Evolutionary conservation across 2,329 filamentous ascomycete species (phyloP).

Genomic region (Cyclaneusma minus): DNA sequence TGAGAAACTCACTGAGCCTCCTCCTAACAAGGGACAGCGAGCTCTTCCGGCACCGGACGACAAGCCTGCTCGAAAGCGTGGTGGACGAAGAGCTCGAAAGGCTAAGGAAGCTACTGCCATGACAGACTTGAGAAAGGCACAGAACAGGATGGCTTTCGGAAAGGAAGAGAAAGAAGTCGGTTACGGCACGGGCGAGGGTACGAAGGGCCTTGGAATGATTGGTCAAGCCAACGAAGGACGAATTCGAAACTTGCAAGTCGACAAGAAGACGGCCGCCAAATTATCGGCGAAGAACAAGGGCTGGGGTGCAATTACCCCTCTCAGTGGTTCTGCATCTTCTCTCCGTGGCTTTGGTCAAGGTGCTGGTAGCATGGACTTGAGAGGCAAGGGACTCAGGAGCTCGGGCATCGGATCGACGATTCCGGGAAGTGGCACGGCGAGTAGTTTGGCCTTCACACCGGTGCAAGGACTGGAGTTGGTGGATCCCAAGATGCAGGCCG

Average conservation of each 20-base stretch:
- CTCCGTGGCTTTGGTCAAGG: conserved; percentile 62
- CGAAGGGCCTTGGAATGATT: conserved; percentile 88
- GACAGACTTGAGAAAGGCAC: conserved; percentile 90
- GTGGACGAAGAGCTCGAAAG: conserved; percentile 76
- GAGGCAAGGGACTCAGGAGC: conserved; percentile 57
- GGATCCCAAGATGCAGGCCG: conserved; percentile 78
- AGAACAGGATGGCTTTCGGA: conserved; percentile 91
- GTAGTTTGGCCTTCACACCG: conserved; percentile 82
- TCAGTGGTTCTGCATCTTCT: conserved; percentile 60
- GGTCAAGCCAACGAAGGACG: conserved; percentile 78
- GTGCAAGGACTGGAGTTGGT: conserved; percentile 91
- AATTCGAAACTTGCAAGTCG: conserved; percentile 76
- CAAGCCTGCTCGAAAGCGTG: conserved; percentile 84
- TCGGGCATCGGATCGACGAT: conserved; percentile 65
- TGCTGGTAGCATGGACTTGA: conserved; percentile 48
- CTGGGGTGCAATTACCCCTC: conserved; percentile 61
- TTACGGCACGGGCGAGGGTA: conserved; percentile 74
- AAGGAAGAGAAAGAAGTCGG: conserved; percentile 91
- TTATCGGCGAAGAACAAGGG: conserved; percentile 91
- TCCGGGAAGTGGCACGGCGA: conserved; percentile 56
- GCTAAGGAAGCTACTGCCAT: conserved; percentile 94
- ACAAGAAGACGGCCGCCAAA: conserved; percentile 84
- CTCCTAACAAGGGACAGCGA: conserved; percentile 73
- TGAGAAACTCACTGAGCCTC: conserved; percentile 83
- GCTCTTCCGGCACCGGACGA: conserved; percentile 89